Base-by-base conservation (phyloP, 345 rosid genomes). In the Populus tremula region DNA sequence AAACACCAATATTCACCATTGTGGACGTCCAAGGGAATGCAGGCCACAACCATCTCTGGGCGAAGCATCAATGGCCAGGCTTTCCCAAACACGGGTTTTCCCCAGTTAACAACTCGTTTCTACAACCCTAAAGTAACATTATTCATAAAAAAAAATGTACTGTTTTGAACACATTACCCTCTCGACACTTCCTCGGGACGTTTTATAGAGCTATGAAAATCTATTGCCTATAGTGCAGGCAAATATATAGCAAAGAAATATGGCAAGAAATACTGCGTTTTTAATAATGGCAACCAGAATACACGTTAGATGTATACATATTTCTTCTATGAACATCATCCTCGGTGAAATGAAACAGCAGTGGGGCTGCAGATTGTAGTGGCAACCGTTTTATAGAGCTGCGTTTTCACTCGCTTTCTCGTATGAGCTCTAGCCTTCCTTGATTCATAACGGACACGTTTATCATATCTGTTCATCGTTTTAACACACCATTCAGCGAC, bases 391-490 rank as follows among this genome's bases (percentile, higher is more conserved):
- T 25, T 25, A 25, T 25, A 25, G 27, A 25, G 27, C 27, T 25
- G 27, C 27, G 27, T 25, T 25, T 27, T 27, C 43, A 77, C 86
- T 11, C 88, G 74, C 78, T 83, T 79, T 73, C 88, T 79, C 1
- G 82, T 74, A 59, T 83, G 85, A 25, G 86, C 83, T 61, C 86
- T 79, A 20, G 85, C 86, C 83, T 86, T 86, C 79, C 85, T 81
- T 45, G 85, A 83, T 70, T 81, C 86, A 21, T 86, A 86, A 3
- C 82, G 83, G 36, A 86, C 79, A 67, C 73, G 85, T 45, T 86
- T 83, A 23, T 72, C 86, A 25, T 70, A 86, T 64, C 85, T 86
- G 76, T 62, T 61, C 29, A 82, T 38, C 29, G 29, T 66, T 74
- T 2, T 2, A 29, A 20, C 8, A 45, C 6, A 61, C 35, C 43